Percentiles rank a stretch among this genome's conserved stretches.
Evolutionary conservation across 352 stramenopile species (phyloP).

Genomic region (Pythium volutum): DNA sequence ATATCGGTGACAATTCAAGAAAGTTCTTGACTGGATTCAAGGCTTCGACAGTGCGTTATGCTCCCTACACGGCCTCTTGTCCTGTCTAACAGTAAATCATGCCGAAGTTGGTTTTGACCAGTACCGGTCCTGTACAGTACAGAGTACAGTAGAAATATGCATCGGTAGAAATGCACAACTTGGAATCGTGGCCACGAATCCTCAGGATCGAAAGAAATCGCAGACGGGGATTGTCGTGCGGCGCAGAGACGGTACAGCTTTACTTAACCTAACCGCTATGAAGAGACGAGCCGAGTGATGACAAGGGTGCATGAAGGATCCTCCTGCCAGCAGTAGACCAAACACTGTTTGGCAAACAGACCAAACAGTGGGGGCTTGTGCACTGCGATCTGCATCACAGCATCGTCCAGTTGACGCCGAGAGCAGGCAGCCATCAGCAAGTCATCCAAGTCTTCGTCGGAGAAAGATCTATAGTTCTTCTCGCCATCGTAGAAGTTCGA

Average conservation of each 20-base stretch:
- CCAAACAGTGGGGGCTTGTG: no score
- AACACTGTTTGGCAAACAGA: no score
- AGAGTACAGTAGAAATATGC: neutral
- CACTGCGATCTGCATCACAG: no score
- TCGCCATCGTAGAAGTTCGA: no score
- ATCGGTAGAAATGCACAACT: neutral
- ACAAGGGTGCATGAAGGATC: slow-evolving; percentile 5
- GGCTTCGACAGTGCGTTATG: slow-evolving; percentile 4
- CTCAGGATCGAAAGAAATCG: slow-evolving; percentile 19
- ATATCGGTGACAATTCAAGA: slow-evolving; percentile 15
- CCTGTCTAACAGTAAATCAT: slow-evolving; percentile 26
- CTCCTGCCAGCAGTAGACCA: no score
- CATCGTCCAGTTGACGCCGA: no score
- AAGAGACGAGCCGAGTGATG: slow-evolving; percentile 21
- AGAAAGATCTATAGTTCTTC: no score
- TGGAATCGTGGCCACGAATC: neutral
- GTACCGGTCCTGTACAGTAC: no score
- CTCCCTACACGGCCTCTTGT: slow-evolving; percentile 15
- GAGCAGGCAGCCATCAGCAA: no score
- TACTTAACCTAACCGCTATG: slow-evolving; percentile 10
- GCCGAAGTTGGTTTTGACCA: no score
- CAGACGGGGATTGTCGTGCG: neutral
- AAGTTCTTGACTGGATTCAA: slow-evolving; percentile 24
- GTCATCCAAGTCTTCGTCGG: no score
- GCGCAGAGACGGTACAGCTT: neutral